Base-by-base conservation (phyloP, 225 moss, liverwort and hornwort genomes). In the Rhytidiadelphus loreus region DNA sequence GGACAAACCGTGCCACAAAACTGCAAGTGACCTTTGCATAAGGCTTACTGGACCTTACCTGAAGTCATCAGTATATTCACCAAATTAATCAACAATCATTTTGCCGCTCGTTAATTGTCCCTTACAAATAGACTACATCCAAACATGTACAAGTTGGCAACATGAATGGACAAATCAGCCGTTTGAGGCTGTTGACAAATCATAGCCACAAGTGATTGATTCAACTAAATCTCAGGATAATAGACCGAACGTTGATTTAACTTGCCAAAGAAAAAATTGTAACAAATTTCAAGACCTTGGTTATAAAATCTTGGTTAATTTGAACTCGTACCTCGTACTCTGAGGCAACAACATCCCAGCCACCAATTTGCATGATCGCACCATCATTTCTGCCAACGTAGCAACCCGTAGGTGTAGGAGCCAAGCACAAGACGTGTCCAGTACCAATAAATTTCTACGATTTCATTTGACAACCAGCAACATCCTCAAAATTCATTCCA, bases 361-460 rank as follows among this genome's bases (percentile, higher is more conserved):
- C 89, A 60, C 80, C 74, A 68, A 85, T 66, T 84, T 89, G 80
- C 33, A 89, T 93, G 83, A 93, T 88, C 35, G 50, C 74, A 86
- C 92, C 91, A 88, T 93, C 92, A 61, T 88, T 86, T 86, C 86
- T 91, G 48, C 85, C 88, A 83, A 83, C 86, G 83, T 86, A 92
- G 60, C 86, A 92, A 59, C 92, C 91, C 30, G 83, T 79, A 62
- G 89, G 83, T 74, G 89, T 93, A 61, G 86, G 83, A 83, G 86
- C 91, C 88, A 93, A 86, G 81, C 91, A 91, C 63, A 91, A 77
- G 32, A 90, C 71, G 61, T 92, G 90, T 77, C 89, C 91, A 80
- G 78, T n/a, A 78, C 17, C 56, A 56, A 83, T 32, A 82, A 92
- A 86, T 83, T 72, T 91, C 91, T 92, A 58, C 61, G 53, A 65